These are phyloP conservation scores for Yamadazyma sp. DNA, from an alignment of 1,139 yeast genomes.

Conservation along the genomic window DNA sequence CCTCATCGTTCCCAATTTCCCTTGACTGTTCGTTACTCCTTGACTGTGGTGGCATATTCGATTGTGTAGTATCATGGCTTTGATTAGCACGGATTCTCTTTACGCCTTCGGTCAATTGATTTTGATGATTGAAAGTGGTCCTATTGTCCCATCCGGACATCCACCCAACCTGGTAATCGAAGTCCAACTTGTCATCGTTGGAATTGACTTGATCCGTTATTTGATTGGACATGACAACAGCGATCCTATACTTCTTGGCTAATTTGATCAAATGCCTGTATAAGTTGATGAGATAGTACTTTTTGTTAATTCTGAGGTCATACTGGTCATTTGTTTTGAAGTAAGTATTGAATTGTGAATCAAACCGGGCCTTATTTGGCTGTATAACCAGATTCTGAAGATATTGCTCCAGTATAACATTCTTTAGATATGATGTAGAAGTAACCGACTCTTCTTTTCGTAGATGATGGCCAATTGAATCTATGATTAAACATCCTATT, in stretches of 20 bases:
- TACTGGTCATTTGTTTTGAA: slow-evolving; percentile 28
- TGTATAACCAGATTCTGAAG: slow-evolving; percentile 13
- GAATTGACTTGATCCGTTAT: slow-evolving; percentile 54
- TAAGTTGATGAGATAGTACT: slow-evolving; percentile 43
- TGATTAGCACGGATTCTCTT: not conserved
- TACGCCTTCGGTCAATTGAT: not conserved
- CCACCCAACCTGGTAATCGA: slow-evolving; percentile 73
- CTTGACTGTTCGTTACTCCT: not conserved
- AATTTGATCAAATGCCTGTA: slow-evolving; percentile 51
- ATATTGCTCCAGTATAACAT: slow-evolving; percentile 24
- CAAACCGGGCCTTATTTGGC: slow-evolving; percentile 25
- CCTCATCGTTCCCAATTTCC: not conserved
- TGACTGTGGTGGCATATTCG: not conserved
- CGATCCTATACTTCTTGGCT: slow-evolving; percentile 50
- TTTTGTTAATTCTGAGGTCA: slow-evolving; percentile 33
- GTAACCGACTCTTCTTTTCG: slow-evolving; percentile 59
- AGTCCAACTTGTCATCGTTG: slow-evolving; percentile 40
- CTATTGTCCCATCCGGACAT: slow-evolving; percentile 71
- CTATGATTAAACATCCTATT: slow-evolving; percentile 61
- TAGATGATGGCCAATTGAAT: slow-evolving; percentile 84
- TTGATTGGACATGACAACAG: slow-evolving; percentile 78
- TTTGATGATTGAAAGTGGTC: slow-evolving; percentile 23
- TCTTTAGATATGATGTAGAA: slow-evolving; percentile 26
- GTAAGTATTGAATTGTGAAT: slow-evolving; percentile 25
- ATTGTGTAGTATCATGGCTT: not conserved